These are phyloP conservation scores for Pseudogymnoascus sp. DNA, from an alignment of 2,329 filamentous ascomycete genomes.

Conservation along the genomic window DNA sequence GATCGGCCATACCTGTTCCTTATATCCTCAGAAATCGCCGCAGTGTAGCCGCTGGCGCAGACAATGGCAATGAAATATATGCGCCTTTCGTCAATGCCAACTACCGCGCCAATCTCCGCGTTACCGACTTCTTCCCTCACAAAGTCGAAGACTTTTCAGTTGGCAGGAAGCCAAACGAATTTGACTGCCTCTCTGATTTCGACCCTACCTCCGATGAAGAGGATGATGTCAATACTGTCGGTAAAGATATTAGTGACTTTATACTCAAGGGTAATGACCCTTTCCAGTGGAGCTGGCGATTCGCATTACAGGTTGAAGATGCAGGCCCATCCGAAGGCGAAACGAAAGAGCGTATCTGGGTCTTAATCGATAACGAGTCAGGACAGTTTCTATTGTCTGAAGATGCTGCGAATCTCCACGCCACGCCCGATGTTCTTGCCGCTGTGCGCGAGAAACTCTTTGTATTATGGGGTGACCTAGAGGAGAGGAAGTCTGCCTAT, in stretches of 20 bases:
- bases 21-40: slow-evolving; percentile 6
- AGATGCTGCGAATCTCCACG: slow-evolving; percentile 48
- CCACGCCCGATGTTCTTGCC: slow-evolving; percentile 40
- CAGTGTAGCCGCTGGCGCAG: slow-evolving; percentile 11
- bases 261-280: not conserved
- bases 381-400: slow-evolving; percentile 48
- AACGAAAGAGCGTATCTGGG: slow-evolving; percentile 49
- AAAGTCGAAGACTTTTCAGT: slow-evolving; percentile 63
- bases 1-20: slow-evolving; percentile 31
- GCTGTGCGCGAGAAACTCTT: slow-evolving; percentile 63
- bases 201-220: slow-evolving; percentile 29
- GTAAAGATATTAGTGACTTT: slow-evolving; percentile 27
- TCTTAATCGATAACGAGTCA: slow-evolving; percentile 55
- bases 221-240: slow-evolving; percentile 23
- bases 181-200: slow-evolving; percentile 42
- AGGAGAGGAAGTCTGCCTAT: slow-evolving; percentile 54
- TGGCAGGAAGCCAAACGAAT: slow-evolving; percentile 39
- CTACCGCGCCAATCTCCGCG: slow-evolving; percentile 63
- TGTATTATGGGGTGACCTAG: slow-evolving; percentile 76
- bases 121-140: slow-evolving; percentile 71
- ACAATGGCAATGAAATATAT: slow-evolving; percentile 28
- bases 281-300: slow-evolving; percentile 55
- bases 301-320: slow-evolving; percentile 72
- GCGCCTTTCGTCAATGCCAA: slow-evolving; percentile 69
- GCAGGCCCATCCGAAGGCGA: slow-evolving; percentile 34